phyloP scores from a whole-genome alignment of 2,329 filamentous ascomycete species.

The Trichoderma breve region DNA sequence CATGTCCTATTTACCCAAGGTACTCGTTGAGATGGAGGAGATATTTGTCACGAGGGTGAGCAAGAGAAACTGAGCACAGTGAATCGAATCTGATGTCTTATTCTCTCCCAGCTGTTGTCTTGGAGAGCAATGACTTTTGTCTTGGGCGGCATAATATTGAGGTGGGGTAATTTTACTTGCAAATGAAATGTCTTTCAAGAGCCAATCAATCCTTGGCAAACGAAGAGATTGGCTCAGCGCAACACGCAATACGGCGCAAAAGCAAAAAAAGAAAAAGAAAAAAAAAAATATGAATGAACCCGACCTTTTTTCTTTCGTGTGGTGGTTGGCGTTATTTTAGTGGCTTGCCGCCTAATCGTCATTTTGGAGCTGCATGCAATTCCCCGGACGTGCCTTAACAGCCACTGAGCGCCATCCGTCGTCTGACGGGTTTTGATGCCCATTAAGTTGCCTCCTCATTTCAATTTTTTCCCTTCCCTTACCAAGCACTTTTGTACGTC shows the following conservation, averaged over 20 bases:
- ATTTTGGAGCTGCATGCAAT: constrained; percentile 9
- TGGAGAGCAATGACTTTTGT: neutral
- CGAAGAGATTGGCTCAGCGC: neutral
- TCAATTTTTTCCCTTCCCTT: neutral
- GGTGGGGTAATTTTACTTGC: constrained; percentile 13
- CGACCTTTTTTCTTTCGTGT: neutral
- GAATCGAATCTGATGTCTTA: neutral
- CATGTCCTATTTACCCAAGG: too few species aligned
- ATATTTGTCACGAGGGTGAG: neutral
- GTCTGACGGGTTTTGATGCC: constrained; percentile 18
- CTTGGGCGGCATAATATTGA: constrained; percentile 16
- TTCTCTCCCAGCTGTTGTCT: neutral
- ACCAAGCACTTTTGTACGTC: neutral
- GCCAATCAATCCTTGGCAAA: neutral
- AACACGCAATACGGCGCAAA: neutral
- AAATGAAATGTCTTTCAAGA: constrained; percentile 14
- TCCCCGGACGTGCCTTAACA: constrained; percentile 9
- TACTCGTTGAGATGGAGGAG: neutral
- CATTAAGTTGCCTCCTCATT: constrained; percentile 19
- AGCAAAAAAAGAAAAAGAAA: neutral
- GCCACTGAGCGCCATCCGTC: constrained; percentile 10
- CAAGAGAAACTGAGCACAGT: neutral
- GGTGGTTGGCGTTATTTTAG: neutral
- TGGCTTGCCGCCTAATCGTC: constrained; percentile 14
- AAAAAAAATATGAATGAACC: neutral